A percentile compares a stretch with the other conserved stretches of the same genome.
Conservation (phyloP, 495 filamentous ascomycete genomes). For the Cercophora sp. region DNA sequence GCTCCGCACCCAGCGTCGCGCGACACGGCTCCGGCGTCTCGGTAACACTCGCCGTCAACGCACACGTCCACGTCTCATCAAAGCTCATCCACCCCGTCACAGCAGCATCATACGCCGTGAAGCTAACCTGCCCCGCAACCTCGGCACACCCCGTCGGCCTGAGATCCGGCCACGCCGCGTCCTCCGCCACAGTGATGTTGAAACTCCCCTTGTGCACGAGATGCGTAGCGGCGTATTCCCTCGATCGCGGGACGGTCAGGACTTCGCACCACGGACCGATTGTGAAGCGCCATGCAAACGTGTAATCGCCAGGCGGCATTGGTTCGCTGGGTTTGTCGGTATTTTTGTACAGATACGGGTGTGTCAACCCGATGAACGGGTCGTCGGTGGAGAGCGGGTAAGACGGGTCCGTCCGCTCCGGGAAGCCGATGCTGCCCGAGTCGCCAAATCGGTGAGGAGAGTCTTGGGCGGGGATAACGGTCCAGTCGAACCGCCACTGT, state of each 20-base stretch:
- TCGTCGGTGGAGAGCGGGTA: too few relatives aligned
- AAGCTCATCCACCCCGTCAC: too few relatives aligned
- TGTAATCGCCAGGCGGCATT: conserved; percentile 4
- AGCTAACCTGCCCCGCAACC: background rate
- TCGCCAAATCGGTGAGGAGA: background rate
- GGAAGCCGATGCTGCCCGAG: background rate
- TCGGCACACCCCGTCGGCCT: background rate
- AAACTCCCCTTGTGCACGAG: background rate
- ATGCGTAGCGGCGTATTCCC: background rate
- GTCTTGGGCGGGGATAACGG: background rate
- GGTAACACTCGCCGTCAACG: conserved; percentile 1
- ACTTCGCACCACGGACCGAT: conserved; percentile 9
- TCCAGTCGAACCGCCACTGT: conserved; percentile 3
- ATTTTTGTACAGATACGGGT: background rate
- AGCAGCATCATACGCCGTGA: background rate
- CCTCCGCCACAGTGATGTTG: background rate
- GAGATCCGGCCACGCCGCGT: conserved; percentile 3
- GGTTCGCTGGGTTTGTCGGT: background rate
- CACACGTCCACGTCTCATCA: background rate
- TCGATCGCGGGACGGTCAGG: background rate
- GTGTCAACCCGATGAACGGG: conserved; percentile 2
- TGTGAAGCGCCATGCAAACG: conserved; percentile 1
- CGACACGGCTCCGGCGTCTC: conserved; percentile 3
- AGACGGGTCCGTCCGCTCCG: background rate
- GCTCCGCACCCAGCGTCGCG: background rate